Evolutionary conservation across 1,284 basidiomycete genomes (phyloP), one percentile per base, ranked within the genome.

Genomic region (Melampsora abietis-canadensis): DNA sequence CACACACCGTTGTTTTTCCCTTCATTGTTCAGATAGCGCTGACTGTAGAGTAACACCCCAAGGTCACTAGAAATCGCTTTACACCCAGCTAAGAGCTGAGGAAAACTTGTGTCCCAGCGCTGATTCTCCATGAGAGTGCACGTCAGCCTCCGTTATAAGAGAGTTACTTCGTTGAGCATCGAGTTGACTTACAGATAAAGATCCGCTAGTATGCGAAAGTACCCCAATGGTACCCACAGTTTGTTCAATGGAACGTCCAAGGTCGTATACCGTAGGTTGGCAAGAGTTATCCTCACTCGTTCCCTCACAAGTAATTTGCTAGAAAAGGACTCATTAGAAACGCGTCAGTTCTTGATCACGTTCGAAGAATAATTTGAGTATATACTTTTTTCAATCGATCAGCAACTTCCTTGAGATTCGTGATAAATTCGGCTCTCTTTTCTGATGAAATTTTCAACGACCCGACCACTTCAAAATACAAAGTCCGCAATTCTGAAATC

Each of bases 11-110:
- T 24, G 14, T 73, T 73, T 17, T 40, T 54, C 51, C n/a, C n/a
- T 12, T 54, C 27, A 27, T 54, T 73, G 69, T n/a, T 73, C 62
- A 64, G 63, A 63, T 65, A 73, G 30, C 47, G 31, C 37, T 59
- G 62, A 44, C 61, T 64, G 7, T 62, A 61, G 40, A 73, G 64
- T 51, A 73, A 59, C n/a, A 73, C 69, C 21, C 69, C 62, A 54
- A 73, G 14, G 31, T 73, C 62, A 46, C 69, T 73, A 12, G 69
- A 51, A 40, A 73, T 34, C 14, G 62, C 37, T 34, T 40, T 47
- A 37, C 61, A 65, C 21, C 64, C 61, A 40, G 69, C 47, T 65
- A 73, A 34, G 10, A 73, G 69, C 14, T 54, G 51, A 10, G 8
- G 14, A 54, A 54, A 54, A 54, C 51, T 54, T 27, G 51, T 8